Evolutionary conservation across 176 grass and related monocot species (phyloP), one percentile per base, ranked within the genome.

Genomic region (Alloteropsis semialata): DNA sequence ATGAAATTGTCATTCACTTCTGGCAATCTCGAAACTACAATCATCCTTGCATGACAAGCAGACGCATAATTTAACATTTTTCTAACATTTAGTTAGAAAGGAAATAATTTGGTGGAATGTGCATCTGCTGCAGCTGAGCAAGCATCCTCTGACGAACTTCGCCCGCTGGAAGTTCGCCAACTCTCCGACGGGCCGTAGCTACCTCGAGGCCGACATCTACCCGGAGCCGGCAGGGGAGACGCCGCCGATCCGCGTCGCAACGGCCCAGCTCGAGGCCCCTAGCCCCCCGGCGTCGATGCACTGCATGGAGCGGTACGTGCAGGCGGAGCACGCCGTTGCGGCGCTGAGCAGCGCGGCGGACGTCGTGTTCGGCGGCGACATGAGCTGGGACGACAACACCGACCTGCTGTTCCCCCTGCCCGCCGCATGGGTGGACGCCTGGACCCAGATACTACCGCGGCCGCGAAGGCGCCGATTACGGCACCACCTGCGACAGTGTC

Each of bases 281-380:
- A 5, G 0, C 8, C 60, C 50, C 10, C 33, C 22, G 16, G 10
- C 15, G n/a, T 0, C 53, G 10, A 84, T 67, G 82, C 14, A 29
- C 34, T 32, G 25, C 10, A 34, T 18, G 30, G 72, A 77, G 8
- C 61, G 82, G 0, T 46, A 43, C 34, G 5, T 3, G 24, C 74
- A 85, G 84, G 75, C 84, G 3, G 2, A 80, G 44, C 37, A 80
- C 4, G 44, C 44, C 44, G 2, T 80, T 18, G 32, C 33, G 0
- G 55, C 16, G 6, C 55, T 55, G 29, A 41, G 44, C 29, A 39
- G 65, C n/a, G 29, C 56, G 54, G 57, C 21, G 66, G 34, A 70
- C 41, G 67, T 44, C 4, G 67, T 70, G n/a, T 70, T 70, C 36
- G 64, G 64, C 10, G 84, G 84, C 56, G 76, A 80, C 76, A 74